Evolutionary conservation across 352 stramenopile genomes (phyloP), one percentile per base, ranked within the genome.

Genomic region (Peronosclerospora sorghi): DNA sequence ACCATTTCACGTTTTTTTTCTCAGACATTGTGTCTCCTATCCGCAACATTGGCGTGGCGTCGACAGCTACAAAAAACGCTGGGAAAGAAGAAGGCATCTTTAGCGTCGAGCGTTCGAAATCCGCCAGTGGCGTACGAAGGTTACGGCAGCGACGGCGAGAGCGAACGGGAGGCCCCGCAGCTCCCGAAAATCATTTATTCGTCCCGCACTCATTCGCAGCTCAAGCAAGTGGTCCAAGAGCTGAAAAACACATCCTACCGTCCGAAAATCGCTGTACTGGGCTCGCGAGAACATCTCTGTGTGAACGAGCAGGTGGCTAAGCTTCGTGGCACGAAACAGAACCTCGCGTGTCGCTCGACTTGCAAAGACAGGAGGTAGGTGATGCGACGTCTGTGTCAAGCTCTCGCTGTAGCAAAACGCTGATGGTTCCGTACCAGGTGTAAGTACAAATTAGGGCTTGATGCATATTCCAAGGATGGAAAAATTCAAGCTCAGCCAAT

Each of bases 181-280:
- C 39, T 87, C 12, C 84, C 89, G 5, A 82, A 86, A 17, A 98
- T 99, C 48, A 97, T 99, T 56, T 99, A 98, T 59, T 96, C 95
- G 40, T 98, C 94, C 23, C 70, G 96, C 18, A 99, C 96, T 3
- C 96, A 99, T 65, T 97, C 89, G n/a, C 96, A 99, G 63, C 71
- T 99, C 10, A 95, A 95, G 26, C 93, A 98, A 57, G 96, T 98
- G 17, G 81, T 98, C 6, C 76, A 95, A 41, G 95, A 98, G 60
- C 73, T 98, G 15, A 95, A 95, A 36, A 96, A 85, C 55, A 98
- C 94, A 19, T 62, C 75, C n/a, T 98, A 98, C 62, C 64, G 71
- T 13, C 91, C 91, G 5, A 68, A 60, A 1, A 54, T 94, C 12
- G 77, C 81, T 0, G 83, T 98, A 18, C 61, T 99, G 0, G 95